These are phyloP conservation scores for Calonectria honghensis DNA, from an alignment of 2,329 filamentous ascomycete genomes.

Conservation along the genomic window DNA sequence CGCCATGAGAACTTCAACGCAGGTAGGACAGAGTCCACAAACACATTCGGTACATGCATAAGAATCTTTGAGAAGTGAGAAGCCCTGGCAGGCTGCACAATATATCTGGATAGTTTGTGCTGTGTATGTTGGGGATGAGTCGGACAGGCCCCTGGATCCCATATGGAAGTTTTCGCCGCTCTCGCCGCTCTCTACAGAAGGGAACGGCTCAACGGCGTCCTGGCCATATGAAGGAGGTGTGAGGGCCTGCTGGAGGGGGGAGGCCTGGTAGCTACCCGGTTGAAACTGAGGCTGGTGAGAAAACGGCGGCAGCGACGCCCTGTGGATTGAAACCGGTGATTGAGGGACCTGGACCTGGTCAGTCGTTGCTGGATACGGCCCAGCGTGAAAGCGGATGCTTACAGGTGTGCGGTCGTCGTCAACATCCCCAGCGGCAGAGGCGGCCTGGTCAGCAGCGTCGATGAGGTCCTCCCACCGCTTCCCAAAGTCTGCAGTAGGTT, in stretches of 20 bases:
- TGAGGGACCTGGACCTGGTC: conserved; percentile 72
- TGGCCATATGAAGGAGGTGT: conserved; percentile 86
- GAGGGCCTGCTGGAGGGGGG: conserved; percentile 91
- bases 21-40: conserved; percentile 91
- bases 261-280: conserved; percentile 85
- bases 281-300: conserved; percentile 76
- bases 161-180: conserved; percentile 84
- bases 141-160: conserved; percentile 76
- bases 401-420: conserved; percentile 94
- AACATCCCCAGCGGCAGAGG: conserved; percentile 92
- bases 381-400: conserved; percentile 49
- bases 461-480: conserved; percentile 98
- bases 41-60: conserved; percentile 98
- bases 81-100: conserved; percentile 88
- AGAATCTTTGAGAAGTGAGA: conserved; percentile 86
- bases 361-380: conserved; percentile 47
- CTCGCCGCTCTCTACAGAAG: conserved; percentile 88
- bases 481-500: conserved; percentile 87
- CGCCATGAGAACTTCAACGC: conserved; percentile 86
- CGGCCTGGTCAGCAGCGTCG: conserved; percentile 83
- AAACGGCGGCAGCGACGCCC: conserved; percentile 77
- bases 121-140: conserved; percentile 84
- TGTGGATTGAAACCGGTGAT: conserved; percentile 78
- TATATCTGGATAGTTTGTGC: conserved; percentile 91
- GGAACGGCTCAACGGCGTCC: conserved; percentile 85